Percentiles rank a stretch among this genome's conserved stretches.
These are phyloP conservation scores for Colletotrichum siamense DNA, from an alignment of 2,329 filamentous ascomycete species.

Conservation along the genomic window DNA sequence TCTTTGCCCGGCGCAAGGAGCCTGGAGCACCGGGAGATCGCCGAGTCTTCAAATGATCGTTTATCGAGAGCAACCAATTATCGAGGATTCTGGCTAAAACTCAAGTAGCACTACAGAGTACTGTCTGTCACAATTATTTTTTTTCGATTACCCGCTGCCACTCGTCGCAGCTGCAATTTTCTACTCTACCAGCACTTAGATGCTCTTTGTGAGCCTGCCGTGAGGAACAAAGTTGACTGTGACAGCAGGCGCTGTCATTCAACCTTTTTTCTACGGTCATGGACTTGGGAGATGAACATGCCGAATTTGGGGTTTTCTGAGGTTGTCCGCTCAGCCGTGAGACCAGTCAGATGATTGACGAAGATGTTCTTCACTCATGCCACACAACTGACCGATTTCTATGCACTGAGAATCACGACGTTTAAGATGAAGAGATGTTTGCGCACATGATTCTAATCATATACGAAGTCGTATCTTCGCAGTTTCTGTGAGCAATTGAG, in stretches of 20 bases:
- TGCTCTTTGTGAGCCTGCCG: not conserved
- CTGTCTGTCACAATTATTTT: not conserved
- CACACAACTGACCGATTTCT: not conserved
- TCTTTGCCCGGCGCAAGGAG: not conserved
- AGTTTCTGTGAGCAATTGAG: not conserved
- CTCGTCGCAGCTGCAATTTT: not conserved
- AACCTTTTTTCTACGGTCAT: not conserved
- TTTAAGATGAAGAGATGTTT: not conserved
- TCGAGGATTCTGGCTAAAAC: not conserved
- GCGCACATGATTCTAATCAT: not conserved
- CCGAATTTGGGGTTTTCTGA: not conserved
- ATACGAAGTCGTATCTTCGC: not conserved
- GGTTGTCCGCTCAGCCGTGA: not conserved
- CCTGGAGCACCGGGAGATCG: not conserved
- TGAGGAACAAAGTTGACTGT: not conserved
- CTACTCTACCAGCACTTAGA: not conserved
- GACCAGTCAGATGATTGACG: not conserved
- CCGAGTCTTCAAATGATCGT: not conserved
- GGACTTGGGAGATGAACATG: not conserved
- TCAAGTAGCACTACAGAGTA: not conserved
- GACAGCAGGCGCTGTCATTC: not conserved
- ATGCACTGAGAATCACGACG: not conserved
- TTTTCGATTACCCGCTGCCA: not conserved
- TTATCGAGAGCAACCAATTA: not conserved
- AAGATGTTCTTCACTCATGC: not conserved